Base-by-base conservation (phyloP, 805 yeast species). In the Clavispora carvajalis region DNA sequence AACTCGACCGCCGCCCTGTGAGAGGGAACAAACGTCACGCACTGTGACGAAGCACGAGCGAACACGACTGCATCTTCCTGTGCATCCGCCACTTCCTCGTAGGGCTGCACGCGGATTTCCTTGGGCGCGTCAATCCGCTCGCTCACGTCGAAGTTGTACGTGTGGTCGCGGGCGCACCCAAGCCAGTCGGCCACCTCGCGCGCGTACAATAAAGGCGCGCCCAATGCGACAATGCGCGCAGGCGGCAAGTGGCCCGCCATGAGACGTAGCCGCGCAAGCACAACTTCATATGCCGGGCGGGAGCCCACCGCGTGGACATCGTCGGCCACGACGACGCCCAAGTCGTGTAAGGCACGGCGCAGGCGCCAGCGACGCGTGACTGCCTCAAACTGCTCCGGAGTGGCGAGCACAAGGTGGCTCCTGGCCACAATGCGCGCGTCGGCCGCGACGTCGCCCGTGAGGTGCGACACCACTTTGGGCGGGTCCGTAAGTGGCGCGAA, bases 101-200 rank as follows among this genome's bases (percentile, higher is more conserved):
- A 48, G 4, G 75, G 69, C 40, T 74, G 77, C 34, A 85, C 52
- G 47, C 72, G 81, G 16, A 85, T 77, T 39, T 69, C 71, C 40
- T 74, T 77, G 11, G 87, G 51, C 3, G 85, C 79, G 33, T 63
- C 55, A 7, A 67, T 63, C 41, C 91, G 67, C 33, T 79, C 82
- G 37, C 65, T 65, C 0, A 95, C 80, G 13, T 79, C 73, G 56
- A 84, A 89, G 52, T 88, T 89, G 65, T 71, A 87, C 5, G 81
- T 69, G 36, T 78, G 69, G 16, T 60, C 65, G 51, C 79, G 82
- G 1, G 72, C 51, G 19, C 84, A 81, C 2, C 93, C 95, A 22
- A 93, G 60, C 96, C 98, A 93, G 39, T 82, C 86, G 1, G 85
- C 91, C 43, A 90, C 61, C 48, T 87, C 96, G 38, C 77, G 71